These are phyloP conservation scores for Phylloporus scabripes DNA, from an alignment of 768 basidiomycete species.

Conservation along the genomic window DNA sequence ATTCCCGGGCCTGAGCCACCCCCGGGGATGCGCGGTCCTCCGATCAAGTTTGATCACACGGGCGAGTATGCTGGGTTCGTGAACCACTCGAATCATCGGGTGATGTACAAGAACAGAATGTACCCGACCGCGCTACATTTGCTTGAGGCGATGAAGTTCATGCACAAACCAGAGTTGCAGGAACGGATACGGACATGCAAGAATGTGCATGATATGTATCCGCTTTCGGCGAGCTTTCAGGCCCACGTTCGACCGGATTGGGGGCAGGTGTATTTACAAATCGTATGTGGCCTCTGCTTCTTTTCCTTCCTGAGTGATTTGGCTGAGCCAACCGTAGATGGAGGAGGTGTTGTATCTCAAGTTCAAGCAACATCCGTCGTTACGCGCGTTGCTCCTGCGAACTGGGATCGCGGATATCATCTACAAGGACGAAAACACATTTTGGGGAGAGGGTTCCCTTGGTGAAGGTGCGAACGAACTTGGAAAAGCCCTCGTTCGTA, in stretches of 20 bases:
- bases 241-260: constrained; percentile 50
- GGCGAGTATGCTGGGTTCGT: constrained; percentile 46
- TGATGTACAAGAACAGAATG: constrained; percentile 47
- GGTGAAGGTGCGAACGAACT: constrained; percentile 57
- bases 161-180: constrained; percentile 46
- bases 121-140: constrained; percentile 73
- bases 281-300: constrained; percentile 34
- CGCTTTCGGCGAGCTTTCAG: constrained; percentile 30
- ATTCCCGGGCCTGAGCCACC: constrained; percentile 14
- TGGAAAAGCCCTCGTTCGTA: constrained; percentile 51
- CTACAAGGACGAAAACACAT: constrained; percentile 54
- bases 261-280: constrained; percentile 44
- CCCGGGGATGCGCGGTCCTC: constrained; percentile 15
- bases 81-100: constrained; percentile 60
- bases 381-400: constrained; percentile 47
- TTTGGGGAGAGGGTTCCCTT: constrained; percentile 58
- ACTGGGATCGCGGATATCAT: constrained; percentile 41
- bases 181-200: constrained; percentile 47
- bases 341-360: constrained; percentile 63
- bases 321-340: constrained; percentile 40
- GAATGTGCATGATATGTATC: constrained; percentile 37
- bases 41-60: constrained; percentile 40
- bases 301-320: background rate
- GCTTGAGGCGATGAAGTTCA: constrained; percentile 70
- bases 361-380: constrained; percentile 58